Evolutionary conservation across 1,284 basidiomycete species (phyloP).

Genomic region (Tylopilus orsonianus): DNA sequence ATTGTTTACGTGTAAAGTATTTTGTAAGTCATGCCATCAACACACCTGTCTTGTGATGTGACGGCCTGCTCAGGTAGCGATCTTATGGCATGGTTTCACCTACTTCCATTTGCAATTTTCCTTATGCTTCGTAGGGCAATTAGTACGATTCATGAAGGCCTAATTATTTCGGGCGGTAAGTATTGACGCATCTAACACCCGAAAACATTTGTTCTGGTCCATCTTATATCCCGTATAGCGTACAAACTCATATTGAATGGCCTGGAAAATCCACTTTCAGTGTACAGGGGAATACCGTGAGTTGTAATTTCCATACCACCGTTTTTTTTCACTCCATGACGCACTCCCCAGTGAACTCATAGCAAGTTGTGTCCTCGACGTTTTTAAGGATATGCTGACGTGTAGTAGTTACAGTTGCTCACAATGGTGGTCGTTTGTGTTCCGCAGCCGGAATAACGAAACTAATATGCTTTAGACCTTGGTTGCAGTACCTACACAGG

Average conservation of each 20-base stretch:
- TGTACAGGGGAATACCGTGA: slow-evolving; percentile 2
- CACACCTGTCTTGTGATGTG: background rate
- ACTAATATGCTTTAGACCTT: slow-evolving; percentile 6
- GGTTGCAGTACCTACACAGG: slow-evolving; percentile 6
- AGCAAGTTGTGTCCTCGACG: background rate
- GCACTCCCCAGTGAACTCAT: background rate
- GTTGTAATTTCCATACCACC: background rate
- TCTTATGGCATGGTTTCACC: background rate
- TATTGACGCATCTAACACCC: background rate
- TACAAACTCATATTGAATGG: slow-evolving; percentile 17
- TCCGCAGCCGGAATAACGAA: background rate
- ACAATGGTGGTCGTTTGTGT: background rate
- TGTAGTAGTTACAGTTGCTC: background rate
- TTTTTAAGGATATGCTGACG: background rate
- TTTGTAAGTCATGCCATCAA: background rate
- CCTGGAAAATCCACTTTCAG: background rate
- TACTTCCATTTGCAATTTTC: background rate
- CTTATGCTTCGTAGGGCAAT: background rate
- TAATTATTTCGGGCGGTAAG: background rate
- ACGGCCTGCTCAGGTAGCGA: background rate
- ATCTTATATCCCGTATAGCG: background rate
- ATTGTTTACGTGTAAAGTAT: background rate
- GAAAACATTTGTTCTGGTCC: background rate
- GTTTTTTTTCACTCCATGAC: background rate
- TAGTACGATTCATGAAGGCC: background rate